Base-by-base conservation (phyloP, 106 monocot genomes). In the Cymbidium sinense region DNA sequence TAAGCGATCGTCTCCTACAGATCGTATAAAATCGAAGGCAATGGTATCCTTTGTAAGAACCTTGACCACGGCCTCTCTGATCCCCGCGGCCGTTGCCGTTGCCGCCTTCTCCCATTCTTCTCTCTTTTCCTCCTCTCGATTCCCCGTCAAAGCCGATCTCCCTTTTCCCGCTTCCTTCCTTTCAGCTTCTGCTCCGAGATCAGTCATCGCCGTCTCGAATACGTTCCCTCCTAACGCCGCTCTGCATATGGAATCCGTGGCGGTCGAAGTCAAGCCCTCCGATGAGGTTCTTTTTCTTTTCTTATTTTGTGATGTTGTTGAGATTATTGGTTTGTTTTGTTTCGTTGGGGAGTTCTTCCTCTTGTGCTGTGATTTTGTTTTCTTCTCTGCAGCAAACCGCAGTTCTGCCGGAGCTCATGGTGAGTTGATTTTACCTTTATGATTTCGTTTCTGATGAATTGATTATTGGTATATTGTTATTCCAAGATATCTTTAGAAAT, bases 341-440 rank as follows among this genome's bases (percentile, higher is more conserved):
- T 47, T 12, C 35, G 27, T 28, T 44, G 37, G n/a, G 71, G 27
- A 21, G 69, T 3, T 23, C 39, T 39, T 72, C 34, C 20, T 39
- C 37, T 71, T 39, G 7, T 71, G n/a, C 13, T 4, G 20, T 71
- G 19, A 4, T 39, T 21, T 35, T n/a, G n/a, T n/a, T 27, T 74
- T 74, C 44, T 74, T 43, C 28, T 43, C 37, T 27, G 44, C 74
- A 74, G 74, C 74, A 74, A 44, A 25, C 43, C 3, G 27, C 44
- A 28, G 74, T 28, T 44, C 74, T 74, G 25, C 74, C 74, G 19
- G 74, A 43, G 74, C 27, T 74, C 29, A 74, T 74, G 74, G 74
- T 74, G 25, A 43, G 74, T 74, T 44, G n/a, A 47, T 74, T 44
- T 43, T 37, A 8, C n/a, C 11, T 71, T 4, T 39, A 39, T 71